These are phyloP conservation scores for Wallacemonas rigidus DNA, from an alignment of 208 protist species.

Conservation along the genomic window DNA sequence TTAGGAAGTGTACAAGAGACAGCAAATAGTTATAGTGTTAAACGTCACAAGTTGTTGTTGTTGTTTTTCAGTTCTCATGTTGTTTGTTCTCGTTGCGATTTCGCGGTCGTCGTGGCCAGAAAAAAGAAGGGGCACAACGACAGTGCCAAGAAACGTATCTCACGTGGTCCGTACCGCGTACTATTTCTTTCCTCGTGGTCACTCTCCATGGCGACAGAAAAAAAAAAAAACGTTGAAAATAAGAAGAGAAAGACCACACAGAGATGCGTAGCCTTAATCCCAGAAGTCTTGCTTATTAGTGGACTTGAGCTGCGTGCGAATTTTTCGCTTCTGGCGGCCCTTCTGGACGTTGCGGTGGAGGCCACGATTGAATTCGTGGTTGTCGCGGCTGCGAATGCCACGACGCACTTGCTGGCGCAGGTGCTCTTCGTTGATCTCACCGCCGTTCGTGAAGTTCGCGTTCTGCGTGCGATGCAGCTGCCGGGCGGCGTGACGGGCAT, in stretches of 20 bases:
- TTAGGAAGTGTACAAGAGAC: neutral
- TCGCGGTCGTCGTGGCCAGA: no score
- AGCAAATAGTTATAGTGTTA: neutral
- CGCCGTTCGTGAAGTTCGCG: conserved; percentile 58
- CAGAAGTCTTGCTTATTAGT: conserved; percentile 55
- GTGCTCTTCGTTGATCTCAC: conserved; percentile 71
- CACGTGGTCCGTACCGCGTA: no score
- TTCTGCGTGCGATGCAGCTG: conserved; percentile 36
- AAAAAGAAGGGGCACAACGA: no score
- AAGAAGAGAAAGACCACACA: conserved; percentile 2
- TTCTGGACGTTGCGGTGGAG: conserved; percentile 89
- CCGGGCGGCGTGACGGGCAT: conserved; percentile 31
- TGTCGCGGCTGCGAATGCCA: conserved; percentile 55
- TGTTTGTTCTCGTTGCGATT: conserved; percentile 16
- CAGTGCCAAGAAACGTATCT: no score
- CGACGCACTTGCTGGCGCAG: conserved; percentile 68
- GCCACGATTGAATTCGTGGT: conserved; percentile 71
- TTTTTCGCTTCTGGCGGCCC: conserved; percentile 80
- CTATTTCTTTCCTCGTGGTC: no score
- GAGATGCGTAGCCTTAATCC: conserved; percentile 4
- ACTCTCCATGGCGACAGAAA: neutral
- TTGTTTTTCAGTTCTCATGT: neutral
- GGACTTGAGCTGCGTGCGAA: conserved; percentile 75
- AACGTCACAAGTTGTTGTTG: neutral
- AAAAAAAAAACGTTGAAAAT: conserved; percentile 23